Evolutionary conservation across 75 land plant species (phyloP).

Genomic region (Selaginella moellendorffii): DNA sequence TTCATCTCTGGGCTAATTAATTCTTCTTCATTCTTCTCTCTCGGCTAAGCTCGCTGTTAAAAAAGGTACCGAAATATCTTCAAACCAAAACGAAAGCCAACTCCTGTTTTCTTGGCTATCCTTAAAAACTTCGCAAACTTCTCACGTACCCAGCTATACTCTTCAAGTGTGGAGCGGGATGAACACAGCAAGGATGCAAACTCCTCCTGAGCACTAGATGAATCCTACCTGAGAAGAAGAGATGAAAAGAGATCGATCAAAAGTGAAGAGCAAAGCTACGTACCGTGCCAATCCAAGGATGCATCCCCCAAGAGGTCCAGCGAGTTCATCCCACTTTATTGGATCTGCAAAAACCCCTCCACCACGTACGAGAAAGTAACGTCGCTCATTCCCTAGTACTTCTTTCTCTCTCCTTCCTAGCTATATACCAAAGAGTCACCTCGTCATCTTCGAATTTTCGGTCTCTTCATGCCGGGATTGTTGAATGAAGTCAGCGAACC

Average conservation of each 20-base stretch:
- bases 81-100: neutral
- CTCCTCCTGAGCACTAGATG: neutral
- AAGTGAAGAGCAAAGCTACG: too few relatives aligned
- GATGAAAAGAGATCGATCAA: too few relatives aligned
- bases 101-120: neutral
- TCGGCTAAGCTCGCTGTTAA: too few relatives aligned
- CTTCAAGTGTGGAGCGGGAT: neutral
- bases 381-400: neutral
- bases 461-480: constrained; percentile 81
- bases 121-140: too few relatives aligned
- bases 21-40: too few relatives aligned
- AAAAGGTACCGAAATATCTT: too few relatives aligned
- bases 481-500: constrained; percentile 85
- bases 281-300: neutral
- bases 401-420: neutral
- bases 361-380: too few relatives aligned
- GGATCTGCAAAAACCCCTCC: neutral
- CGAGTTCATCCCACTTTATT: neutral
- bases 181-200: neutral
- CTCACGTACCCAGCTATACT: too few relatives aligned
- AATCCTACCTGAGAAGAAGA: neutral
- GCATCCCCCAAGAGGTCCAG: neutral
- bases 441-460: constrained; percentile 63
- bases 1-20: too few relatives aligned
- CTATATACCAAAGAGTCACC: neutral